Evolutionary conservation across 257 asterid genomes (phyloP).

Genomic region (Forsythia viridissima): DNA sequence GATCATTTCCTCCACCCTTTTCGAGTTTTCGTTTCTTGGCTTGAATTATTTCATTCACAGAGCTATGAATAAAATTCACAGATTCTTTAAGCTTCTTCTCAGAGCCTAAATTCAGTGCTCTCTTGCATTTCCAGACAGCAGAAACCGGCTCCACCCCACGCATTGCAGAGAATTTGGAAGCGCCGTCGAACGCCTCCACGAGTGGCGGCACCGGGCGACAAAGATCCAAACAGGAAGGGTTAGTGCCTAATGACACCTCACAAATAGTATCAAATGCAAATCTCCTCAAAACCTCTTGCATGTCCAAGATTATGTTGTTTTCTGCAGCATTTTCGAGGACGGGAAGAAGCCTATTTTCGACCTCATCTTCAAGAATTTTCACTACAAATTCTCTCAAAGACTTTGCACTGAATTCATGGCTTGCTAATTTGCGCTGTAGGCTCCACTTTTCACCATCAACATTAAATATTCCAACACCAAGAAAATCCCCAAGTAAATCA

Average conservation of each 20-base stretch:
- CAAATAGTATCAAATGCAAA: conserved; percentile 60
- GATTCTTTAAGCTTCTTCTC: conserved; percentile 53
- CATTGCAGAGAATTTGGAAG: conserved; percentile 49
- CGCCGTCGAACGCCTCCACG: conserved; percentile 54
- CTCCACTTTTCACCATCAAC: conserved; percentile 61
- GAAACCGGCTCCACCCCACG: conserved; percentile 51
- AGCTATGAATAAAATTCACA: conserved; percentile 34
- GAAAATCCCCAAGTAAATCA: conserved; percentile 50
- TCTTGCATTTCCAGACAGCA: conserved; percentile 56
- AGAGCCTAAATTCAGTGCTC: conserved; percentile 48
- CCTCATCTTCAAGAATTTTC: conserved; percentile 37
- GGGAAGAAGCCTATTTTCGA: conserved; percentile 42
- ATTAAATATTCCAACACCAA: conserved; percentile 61
- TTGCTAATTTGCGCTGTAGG: conserved; percentile 58
- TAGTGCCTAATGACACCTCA: conserved; percentile 45
- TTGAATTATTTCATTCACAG: conserved; percentile 41
- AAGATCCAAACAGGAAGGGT: conserved; percentile 43
- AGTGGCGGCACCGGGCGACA: conserved; percentile 40
- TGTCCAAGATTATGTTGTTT: conserved; percentile 30
- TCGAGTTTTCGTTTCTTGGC: conserved; percentile 23
- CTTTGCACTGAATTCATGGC: conserved; percentile 54
- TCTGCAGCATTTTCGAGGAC: conserved; percentile 34
- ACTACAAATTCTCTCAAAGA: conserved; percentile 47
- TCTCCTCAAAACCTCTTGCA: conserved; percentile 60
- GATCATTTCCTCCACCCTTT: conserved; percentile 25